A percentile compares a stretch with the other conserved stretches of the same genome.
Conservation (phyloP, 2,329 filamentous ascomycete genomes). For the Stemphylium beticola region DNA sequence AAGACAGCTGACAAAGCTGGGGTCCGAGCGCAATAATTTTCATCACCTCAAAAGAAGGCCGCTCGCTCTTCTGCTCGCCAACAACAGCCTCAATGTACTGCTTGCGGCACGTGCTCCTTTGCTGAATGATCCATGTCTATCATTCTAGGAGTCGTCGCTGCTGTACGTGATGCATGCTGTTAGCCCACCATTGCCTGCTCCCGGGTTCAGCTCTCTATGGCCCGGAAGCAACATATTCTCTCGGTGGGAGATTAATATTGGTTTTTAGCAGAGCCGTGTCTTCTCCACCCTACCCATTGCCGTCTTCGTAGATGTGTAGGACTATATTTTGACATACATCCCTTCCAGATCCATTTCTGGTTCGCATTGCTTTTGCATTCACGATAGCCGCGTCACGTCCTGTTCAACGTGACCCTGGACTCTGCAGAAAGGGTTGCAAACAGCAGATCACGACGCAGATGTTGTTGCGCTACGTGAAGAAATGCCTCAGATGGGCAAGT, state of each 20-base stretch:
- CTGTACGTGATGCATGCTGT: slow-evolving; percentile 12
- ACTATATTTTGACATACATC: slow-evolving; percentile 58
- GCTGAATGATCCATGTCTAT: slow-evolving; percentile 24
- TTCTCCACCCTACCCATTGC: slow-evolving; percentile 59
- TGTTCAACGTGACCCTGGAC: no score
- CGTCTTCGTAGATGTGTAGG: slow-evolving; percentile 49
- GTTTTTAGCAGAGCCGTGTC: slow-evolving; percentile 61
- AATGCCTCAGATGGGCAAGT: no score
- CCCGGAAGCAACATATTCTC: slow-evolving; percentile 58
- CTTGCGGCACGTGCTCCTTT: slow-evolving; percentile 8
- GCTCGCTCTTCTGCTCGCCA: slow-evolving; percentile 5
- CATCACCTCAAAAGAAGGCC: slow-evolving; percentile 6
- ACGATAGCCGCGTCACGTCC: background rate
- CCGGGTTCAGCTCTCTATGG: slow-evolving; percentile 53
- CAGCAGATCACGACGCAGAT: no score
- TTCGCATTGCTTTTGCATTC: background rate
- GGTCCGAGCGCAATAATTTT: slow-evolving; percentile 25
- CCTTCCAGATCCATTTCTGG: background rate
- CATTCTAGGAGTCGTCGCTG: slow-evolving; percentile 20
- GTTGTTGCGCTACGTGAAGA: no score
- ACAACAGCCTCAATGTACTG: slow-evolving; percentile 13
- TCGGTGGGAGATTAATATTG: slow-evolving; percentile 58
- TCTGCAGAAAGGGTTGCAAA: background rate
- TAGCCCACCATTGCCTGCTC: slow-evolving; percentile 59
- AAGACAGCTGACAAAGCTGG: slow-evolving; percentile 21